Conservation (phyloP, 2,329 filamentous ascomycete genomes). For the Fusarium tanahbumbuense region DNA sequence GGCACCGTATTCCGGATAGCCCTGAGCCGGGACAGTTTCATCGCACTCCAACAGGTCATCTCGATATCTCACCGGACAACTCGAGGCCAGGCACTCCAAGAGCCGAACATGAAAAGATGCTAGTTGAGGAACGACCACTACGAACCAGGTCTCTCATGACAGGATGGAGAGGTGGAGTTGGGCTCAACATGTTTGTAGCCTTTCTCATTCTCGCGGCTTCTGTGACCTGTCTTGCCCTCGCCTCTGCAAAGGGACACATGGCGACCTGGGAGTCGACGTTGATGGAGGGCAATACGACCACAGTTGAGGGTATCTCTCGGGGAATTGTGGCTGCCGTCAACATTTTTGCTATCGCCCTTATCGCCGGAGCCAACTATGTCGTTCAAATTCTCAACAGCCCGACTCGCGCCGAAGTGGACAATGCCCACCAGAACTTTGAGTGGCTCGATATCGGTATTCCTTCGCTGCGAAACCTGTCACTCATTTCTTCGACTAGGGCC, state of each 20-base stretch:
- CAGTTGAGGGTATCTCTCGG: slow-evolving; percentile 53
- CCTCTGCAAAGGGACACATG: slow-evolving; percentile 50
- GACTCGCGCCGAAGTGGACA: slow-evolving; percentile 60
- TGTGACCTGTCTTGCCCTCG: slow-evolving; percentile 55
- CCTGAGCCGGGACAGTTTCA: slow-evolving; percentile 45
- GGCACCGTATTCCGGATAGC: slow-evolving; percentile 50
- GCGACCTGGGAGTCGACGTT: slow-evolving; percentile 53
- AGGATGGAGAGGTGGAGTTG: slow-evolving; percentile 62
- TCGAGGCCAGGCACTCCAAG: slow-evolving; percentile 40
- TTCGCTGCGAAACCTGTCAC: slow-evolving; percentile 61
- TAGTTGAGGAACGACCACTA: slow-evolving; percentile 39
- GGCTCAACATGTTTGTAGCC: slow-evolving; percentile 57
- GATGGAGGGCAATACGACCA: slow-evolving; percentile 53
- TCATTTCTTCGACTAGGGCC: slow-evolving; percentile 57
- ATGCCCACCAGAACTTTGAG: slow-evolving; percentile 57
- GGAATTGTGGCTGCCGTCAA: slow-evolving; percentile 60
- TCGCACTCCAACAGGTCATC: slow-evolving; percentile 30
- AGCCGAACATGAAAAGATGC: slow-evolving; percentile 46
- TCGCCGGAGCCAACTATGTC: slow-evolving; percentile 64
- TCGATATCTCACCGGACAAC: slow-evolving; percentile 31
- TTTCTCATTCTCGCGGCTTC: slow-evolving; percentile 54
- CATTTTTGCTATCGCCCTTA: slow-evolving; percentile 55
- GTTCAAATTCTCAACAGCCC: slow-evolving; percentile 67
- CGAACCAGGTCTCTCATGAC: slow-evolving; percentile 46
- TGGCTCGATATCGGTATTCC: slow-evolving; percentile 68